Conservation (phyloP, 805 yeast genomes). For the Pichia ethanolica region DNA sequence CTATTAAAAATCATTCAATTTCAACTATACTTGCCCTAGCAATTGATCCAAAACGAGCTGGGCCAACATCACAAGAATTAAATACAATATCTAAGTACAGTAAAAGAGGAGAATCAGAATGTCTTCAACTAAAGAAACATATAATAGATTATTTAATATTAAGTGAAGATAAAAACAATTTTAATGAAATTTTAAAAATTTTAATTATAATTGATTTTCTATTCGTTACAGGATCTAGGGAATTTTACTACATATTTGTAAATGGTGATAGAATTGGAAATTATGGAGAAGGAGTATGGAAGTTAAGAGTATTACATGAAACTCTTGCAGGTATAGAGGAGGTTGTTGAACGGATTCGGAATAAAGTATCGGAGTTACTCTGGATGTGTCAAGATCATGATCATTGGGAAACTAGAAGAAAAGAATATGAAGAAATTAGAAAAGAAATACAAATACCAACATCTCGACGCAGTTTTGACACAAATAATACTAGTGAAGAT, state of each 20-base stretch:
- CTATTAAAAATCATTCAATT: neutral
- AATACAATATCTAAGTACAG: neutral
- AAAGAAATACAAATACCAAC: constrained; percentile 2
- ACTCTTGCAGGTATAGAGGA: neutral
- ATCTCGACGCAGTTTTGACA: constrained; percentile 1
- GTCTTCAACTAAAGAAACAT: neutral
- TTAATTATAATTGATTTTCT: neutral
- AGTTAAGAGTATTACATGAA: neutral
- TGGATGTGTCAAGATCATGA: neutral
- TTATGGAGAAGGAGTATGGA: neutral
- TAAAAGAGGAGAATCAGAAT: neutral
- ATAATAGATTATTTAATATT: neutral
- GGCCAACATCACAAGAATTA: constrained; percentile 1
- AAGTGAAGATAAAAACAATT: neutral
- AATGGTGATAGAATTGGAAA: neutral
- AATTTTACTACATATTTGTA: constrained; percentile 2
- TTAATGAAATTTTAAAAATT: neutral
- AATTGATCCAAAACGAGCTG: neutral
- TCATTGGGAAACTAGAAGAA: neutral
- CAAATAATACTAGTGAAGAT: too few relatives aligned
- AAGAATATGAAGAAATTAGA: neutral
- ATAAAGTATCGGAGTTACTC: neutral
- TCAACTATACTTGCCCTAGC: neutral
- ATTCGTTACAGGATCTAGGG: neutral
- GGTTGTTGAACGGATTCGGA: neutral